Evolutionary conservation across 2,329 filamentous ascomycete genomes (phyloP), one percentile per base, ranked within the genome.

Genomic region (Lecanicillium sp.): DNA sequence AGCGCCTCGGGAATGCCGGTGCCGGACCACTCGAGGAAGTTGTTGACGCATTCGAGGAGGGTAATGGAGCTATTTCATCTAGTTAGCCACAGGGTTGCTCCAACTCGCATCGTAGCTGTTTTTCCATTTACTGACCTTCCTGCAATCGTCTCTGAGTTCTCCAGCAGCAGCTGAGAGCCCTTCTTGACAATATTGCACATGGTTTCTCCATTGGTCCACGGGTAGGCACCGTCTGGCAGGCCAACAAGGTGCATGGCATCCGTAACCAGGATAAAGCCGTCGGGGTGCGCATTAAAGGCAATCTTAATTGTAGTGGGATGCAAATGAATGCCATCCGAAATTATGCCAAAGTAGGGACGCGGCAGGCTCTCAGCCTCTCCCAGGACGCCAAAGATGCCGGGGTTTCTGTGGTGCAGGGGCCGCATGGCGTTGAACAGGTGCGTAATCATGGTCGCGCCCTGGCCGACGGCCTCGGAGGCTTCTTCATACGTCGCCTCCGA

Each of bases 381-480:
- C 12, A 95, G 66, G 1, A 94, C 77, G 19, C 89, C 89, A 56
- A 94, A 94, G 50, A 95, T 79, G 28, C 88, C 88, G 0, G 89
- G 88, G 59, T 95, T 88, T 42, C 89, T 83, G 67, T 95, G 87
- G 58, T 92, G 85, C 36, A 94, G 76, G 12, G 87, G 87, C 1
- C 80, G 75, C 88, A 95, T 95, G 18, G 88, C 88, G 57, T 95
- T 95, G 75, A 94, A 95, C 2, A 95, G 71, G 54, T 95, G 88
- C 0, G 88, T 95, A 48, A 95, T 84, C 85, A 94, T 94, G 35
- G 75, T 84, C 2, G 85, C 85, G 37, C 88, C 88, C 6, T 78
- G 71, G n/a, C 66, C 68, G 4, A 92, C 74, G 15, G 85, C 84
- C 4, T 67, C 63, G 4, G 81, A 78, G 1, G 85, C 86, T 55